phyloP scores from a whole-genome alignment of 2,329 filamentous ascomycete genomes.

The Epichloe elymi region DNA sequence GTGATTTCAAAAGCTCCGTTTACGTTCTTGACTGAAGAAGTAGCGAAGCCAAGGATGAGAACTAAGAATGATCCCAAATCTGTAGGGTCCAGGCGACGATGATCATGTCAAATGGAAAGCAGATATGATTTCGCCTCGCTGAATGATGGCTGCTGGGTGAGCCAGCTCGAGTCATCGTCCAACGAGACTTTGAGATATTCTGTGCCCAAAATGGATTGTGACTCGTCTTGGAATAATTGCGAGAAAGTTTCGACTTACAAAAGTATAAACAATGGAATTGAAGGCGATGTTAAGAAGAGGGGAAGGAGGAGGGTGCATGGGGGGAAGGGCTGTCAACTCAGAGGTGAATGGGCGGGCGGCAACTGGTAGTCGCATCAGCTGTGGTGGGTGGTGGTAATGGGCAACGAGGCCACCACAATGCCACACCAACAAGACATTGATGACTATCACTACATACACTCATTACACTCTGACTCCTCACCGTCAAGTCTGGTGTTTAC shows the following conservation, averaged over 20 bases:
- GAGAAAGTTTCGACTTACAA: not conserved
- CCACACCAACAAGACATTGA: too few relatives aligned
- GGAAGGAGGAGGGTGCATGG: not conserved
- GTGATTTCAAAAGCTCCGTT: not conserved
- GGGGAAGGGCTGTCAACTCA: not conserved
- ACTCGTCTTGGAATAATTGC: not conserved
- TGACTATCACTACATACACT: too few relatives aligned
- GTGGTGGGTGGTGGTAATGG: too few relatives aligned
- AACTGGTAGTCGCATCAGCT: not conserved
- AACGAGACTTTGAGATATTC: not conserved
- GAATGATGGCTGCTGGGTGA: not conserved
- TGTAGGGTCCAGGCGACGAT: not conserved
- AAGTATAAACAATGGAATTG: not conserved
- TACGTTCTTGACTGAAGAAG: not conserved
- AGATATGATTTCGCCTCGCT: not conserved
- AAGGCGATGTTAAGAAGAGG: not conserved
- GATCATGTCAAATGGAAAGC: not conserved
- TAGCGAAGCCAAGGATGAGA: not conserved
- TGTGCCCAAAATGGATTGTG: not conserved
- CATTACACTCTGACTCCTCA: too few relatives aligned
- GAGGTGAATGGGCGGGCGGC: not conserved
- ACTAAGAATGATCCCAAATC: not conserved
- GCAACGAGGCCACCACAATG: too few relatives aligned
- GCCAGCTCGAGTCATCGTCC: not conserved
- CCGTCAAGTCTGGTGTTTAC: too few relatives aligned